Percentiles rank a stretch among this genome's conserved stretches.
Conservation (phyloP, 169 alveolate species). For the Eimeria sp. region DNA sequence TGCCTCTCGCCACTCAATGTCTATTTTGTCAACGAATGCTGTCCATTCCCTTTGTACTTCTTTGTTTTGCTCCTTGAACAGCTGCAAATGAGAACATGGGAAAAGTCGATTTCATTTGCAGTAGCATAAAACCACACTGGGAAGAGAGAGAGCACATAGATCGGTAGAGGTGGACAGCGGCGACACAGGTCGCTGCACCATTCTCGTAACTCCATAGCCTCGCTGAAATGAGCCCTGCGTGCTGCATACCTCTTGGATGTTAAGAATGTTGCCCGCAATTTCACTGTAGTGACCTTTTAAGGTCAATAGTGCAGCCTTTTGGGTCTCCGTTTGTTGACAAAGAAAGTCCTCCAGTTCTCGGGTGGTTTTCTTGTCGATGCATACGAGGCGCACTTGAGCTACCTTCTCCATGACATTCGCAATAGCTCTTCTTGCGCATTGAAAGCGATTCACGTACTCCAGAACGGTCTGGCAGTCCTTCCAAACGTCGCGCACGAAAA, state of each 20-base stretch:
- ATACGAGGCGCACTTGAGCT: constrained; percentile 22
- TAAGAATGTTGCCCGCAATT: constrained; percentile 86
- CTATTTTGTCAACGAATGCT: constrained; percentile 40
- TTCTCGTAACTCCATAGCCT: not conserved
- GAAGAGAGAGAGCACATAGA: not conserved
- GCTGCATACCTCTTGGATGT: constrained; percentile 25
- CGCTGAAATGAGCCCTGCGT: not conserved
- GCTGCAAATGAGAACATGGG: constrained; percentile 44
- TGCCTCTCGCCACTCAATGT: constrained; percentile 85
- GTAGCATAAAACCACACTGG: not conserved
- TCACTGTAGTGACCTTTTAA: constrained; percentile 85
- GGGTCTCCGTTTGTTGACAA: constrained; percentile 36
- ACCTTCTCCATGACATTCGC: constrained; percentile 11
- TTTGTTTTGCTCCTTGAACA: constrained; percentile 86
- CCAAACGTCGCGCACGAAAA: constrained; percentile 93
- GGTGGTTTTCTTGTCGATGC: constrained; percentile 48
- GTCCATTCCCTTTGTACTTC: constrained; percentile 89
- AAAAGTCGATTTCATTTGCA: not conserved
- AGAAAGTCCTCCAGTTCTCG: constrained; percentile 45
- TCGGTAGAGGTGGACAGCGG: not conserved
- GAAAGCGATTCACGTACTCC: constrained; percentile 89
- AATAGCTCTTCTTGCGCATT: constrained; percentile 18
- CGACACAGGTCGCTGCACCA: not conserved
- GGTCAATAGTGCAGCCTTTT: not conserved
- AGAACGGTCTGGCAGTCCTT: constrained; percentile 90